Evolutionary conservation across 192 early-diverging fungal species (phyloP).

Genomic region (Irineochytrium annulatum): DNA sequence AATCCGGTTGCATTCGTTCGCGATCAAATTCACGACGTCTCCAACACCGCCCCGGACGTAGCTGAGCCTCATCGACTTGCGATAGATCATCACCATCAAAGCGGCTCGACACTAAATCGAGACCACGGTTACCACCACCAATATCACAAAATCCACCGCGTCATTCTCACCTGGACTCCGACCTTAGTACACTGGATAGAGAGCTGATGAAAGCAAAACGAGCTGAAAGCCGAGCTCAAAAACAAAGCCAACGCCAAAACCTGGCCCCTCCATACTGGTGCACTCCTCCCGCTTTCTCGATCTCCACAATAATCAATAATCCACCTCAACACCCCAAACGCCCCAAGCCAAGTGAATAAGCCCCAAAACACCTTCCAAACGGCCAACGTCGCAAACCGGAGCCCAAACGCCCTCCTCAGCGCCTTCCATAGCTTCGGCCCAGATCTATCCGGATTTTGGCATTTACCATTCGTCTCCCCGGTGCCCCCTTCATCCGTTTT

Average conservation of each 20-base stretch:
- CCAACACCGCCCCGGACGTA: conserved; percentile 63
- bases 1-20: conserved; percentile 67
- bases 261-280: conserved; percentile 9
- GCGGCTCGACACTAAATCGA: conserved; percentile 59
- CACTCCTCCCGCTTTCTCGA: not conserved
- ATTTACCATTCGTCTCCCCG: not conserved
- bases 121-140: not conserved
- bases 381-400: conserved; percentile 46
- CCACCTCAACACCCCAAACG: conserved; percentile 50
- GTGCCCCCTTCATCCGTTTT: not conserved
- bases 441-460: too few relatives aligned
- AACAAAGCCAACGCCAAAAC: conserved; percentile 36
- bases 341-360: conserved; percentile 55
- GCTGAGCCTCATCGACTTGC: conserved; percentile 62
- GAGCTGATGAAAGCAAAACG: conserved; percentile 45
- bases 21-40: conserved; percentile 67
- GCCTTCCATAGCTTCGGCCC: conserved; percentile 50
- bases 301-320: conserved; percentile 41
- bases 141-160: conserved; percentile 1
- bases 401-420: conserved; percentile 55
- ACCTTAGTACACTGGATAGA: conserved; percentile 40
- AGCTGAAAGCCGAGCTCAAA: conserved; percentile 35
- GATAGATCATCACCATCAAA: conserved; percentile 70
- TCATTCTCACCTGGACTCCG: conserved; percentile 33
- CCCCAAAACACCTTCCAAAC: conserved; percentile 64